Conservation (phyloP, 495 filamentous ascomycete species). For the Pyronema omphalodes region DNA sequence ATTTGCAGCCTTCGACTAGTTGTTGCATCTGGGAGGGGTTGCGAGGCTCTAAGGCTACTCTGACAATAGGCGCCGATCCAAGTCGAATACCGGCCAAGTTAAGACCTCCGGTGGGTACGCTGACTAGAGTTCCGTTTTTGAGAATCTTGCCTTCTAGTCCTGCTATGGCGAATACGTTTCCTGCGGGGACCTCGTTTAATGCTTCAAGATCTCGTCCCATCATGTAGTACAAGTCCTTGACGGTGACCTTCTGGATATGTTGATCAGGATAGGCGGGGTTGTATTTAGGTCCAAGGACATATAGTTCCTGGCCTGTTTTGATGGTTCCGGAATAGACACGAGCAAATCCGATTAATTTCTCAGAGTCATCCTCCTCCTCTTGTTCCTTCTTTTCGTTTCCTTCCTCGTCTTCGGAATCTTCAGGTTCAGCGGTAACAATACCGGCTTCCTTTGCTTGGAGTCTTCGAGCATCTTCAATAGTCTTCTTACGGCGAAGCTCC, state of each 20-base stretch:
- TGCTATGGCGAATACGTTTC: slow-evolving; percentile 88
- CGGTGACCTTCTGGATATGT: slow-evolving; percentile 61
- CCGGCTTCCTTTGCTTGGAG: slow-evolving; percentile 30
- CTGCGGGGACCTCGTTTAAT: slow-evolving; percentile 69
- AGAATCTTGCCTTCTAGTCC: slow-evolving; percentile 80
- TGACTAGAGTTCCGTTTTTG: slow-evolving; percentile 88
- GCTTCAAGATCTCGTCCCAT: slow-evolving; percentile 86
- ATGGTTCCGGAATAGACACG: slow-evolving; percentile 81
- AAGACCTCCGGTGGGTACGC: slow-evolving; percentile 67
- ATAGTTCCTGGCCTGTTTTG: slow-evolving; percentile 74
- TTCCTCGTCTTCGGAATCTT: slow-evolving; percentile 18
- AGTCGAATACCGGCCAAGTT: slow-evolving; percentile 79
- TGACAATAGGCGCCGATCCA: slow-evolving; percentile 70
- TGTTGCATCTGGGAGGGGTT: slow-evolving; percentile 78
- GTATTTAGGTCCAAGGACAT: slow-evolving; percentile 83
- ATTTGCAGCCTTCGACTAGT: slow-evolving; percentile 72
- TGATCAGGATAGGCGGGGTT: slow-evolving; percentile 59
- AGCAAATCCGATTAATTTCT: slow-evolving; percentile 88
- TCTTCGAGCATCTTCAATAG: slow-evolving; percentile 56
- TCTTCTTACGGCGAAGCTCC: slow-evolving; percentile 70
- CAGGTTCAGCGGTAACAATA: not conserved
- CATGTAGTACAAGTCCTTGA: slow-evolving; percentile 81
- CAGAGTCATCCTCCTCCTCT: slow-evolving; percentile 46
- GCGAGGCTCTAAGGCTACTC: slow-evolving; percentile 78
- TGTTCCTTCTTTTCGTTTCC: slow-evolving; percentile 27